Percentiles rank a stretch among this genome's conserved stretches.
phyloP scores from a whole-genome alignment of 2,329 filamentous ascomycete genomes.

The Pyricularia grisea region DNA sequence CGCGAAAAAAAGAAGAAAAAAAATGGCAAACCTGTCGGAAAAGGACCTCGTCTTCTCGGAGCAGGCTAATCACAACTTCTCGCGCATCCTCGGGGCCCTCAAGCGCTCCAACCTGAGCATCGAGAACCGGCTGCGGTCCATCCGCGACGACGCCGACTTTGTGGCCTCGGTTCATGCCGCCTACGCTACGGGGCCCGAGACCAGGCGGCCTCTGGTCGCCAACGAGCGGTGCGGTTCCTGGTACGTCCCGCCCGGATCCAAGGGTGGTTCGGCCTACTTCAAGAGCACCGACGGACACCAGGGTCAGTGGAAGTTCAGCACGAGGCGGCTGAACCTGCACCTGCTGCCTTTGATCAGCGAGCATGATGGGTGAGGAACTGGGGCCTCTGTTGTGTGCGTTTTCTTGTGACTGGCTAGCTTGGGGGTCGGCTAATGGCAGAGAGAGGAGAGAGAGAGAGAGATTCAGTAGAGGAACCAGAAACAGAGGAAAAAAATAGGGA shows the following conservation, averaged over 20 bases:
- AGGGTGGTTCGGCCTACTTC: conserved; percentile 77
- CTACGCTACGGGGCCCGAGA: conserved; percentile 19
- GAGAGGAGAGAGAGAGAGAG: not conserved
- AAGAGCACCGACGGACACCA: conserved; percentile 96
- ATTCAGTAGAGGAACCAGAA: not conserved
- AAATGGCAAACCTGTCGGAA: conserved; percentile 2
- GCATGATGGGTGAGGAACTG: conserved; percentile 52
- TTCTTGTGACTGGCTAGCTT: not conserved
- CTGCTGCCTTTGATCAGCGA: conserved; percentile 58
- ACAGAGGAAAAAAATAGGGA: not conserved
- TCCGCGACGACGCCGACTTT: conserved; percentile 67
- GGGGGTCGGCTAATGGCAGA: not conserved
- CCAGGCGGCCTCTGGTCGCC: conserved; percentile 69
- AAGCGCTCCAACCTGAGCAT: conserved; percentile 70
- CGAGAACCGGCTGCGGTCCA: conserved; percentile 72
- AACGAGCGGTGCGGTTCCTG: conserved; percentile 96
- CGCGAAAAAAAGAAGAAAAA: too few species aligned
- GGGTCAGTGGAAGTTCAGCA: conserved; percentile 84
- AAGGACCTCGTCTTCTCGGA: conserved; percentile 37
- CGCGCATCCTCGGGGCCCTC: conserved; percentile 59
- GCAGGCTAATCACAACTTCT: conserved; percentile 54
- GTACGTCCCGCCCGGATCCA: conserved; percentile 65
- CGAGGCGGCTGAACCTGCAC: conserved; percentile 75
- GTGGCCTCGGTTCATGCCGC: conserved; percentile 50
- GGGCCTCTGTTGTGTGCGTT: not conserved